phyloP scores from a whole-genome alignment of 805 yeast genomes.

The Candida sakaeoensis region DNA sequence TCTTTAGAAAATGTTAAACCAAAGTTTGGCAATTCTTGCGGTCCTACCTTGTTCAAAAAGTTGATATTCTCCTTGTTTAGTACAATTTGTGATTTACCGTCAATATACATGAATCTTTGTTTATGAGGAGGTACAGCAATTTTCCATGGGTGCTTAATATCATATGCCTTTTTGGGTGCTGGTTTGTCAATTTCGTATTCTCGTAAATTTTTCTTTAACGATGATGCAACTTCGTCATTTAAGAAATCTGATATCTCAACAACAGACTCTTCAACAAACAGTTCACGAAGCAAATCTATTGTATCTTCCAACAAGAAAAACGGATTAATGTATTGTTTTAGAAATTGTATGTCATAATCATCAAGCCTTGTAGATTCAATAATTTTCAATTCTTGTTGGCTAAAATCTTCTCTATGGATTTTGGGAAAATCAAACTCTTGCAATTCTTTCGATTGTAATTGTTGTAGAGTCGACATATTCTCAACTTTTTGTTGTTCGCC shows the following conservation, averaged over 20 bases:
- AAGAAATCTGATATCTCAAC: slow-evolving; percentile 65
- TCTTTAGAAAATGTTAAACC: slow-evolving; percentile 18
- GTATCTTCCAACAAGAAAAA: slow-evolving; percentile 37
- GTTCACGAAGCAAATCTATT: slow-evolving; percentile 41
- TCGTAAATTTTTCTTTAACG: slow-evolving; percentile 48
- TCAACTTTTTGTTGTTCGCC: slow-evolving; percentile 83
- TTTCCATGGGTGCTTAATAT: slow-evolving; percentile 76
- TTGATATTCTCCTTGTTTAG: slow-evolving; percentile 31
- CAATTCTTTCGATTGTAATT: slow-evolving; percentile 68
- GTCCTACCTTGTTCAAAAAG: slow-evolving; percentile 29
- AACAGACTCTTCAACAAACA: slow-evolving; percentile 66
- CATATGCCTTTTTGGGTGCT: slow-evolving; percentile 54
- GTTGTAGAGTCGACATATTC: slow-evolving; percentile 73
- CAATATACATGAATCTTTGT: slow-evolving; percentile 79
- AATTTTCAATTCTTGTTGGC: slow-evolving; percentile 33
- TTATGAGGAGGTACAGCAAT: slow-evolving; percentile 93
- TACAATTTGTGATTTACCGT: slow-evolving; percentile 47
- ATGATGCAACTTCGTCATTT: slow-evolving; percentile 49
- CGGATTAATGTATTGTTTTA: slow-evolving; percentile 55
- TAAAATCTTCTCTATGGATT: slow-evolving; percentile 43
- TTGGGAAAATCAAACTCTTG: slow-evolving; percentile 83
- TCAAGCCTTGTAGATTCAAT: slow-evolving; percentile 14
- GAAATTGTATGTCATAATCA: slow-evolving; percentile 44
- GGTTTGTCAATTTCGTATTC: slow-evolving; percentile 57
- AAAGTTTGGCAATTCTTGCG: slow-evolving; percentile 59